phyloP scores from a whole-genome alignment of 2,329 filamentous ascomycete species.

The Neobulgaria alba region DNA sequence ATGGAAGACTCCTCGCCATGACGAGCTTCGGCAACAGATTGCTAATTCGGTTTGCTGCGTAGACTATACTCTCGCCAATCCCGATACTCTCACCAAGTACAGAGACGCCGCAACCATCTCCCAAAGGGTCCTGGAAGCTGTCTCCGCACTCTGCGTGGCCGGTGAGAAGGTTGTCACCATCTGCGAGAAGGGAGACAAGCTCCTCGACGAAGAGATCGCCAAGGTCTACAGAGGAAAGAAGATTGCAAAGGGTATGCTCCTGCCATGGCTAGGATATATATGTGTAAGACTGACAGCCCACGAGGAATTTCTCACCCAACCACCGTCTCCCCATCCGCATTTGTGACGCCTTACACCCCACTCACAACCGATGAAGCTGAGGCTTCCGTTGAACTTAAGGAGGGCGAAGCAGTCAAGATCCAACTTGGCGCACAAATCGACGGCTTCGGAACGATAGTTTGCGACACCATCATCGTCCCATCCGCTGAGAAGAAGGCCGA shows the following conservation, averaged over 20 bases:
- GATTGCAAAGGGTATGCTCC: constrained; percentile 73
- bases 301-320: constrained; percentile 85
- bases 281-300: constrained; percentile 1
- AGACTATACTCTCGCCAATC: constrained; percentile 89
- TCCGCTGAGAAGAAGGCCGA: constrained; percentile 51
- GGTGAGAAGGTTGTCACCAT: constrained; percentile 89
- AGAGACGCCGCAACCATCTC: constrained; percentile 94
- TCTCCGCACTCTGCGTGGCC: constrained; percentile 64
- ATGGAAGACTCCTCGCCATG: too few relatives aligned
- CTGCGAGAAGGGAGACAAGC: constrained; percentile 91
- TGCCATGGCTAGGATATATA: too few relatives aligned
- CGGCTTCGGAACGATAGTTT: constrained; percentile 92
- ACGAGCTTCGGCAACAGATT: constrained; percentile 16
- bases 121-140: constrained; percentile 86
- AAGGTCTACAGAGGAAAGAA: constrained; percentile 99
- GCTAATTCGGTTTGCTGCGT: constrained; percentile 25
- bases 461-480: constrained; percentile 76
- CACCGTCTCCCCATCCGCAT: constrained; percentile 87
- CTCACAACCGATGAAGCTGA: constrained; percentile 80
- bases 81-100: constrained; percentile 96
- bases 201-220: constrained; percentile 83
- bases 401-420: constrained; percentile 87
- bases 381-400: constrained; percentile 69
- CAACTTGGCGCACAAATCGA: constrained; percentile 99
- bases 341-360: constrained; percentile 94